A percentile compares a stretch with the other conserved stretches of the same genome.
phyloP scores from a whole-genome alignment of 2,329 filamentous ascomycete species.

The Arthroderma uncinatum region DNA sequence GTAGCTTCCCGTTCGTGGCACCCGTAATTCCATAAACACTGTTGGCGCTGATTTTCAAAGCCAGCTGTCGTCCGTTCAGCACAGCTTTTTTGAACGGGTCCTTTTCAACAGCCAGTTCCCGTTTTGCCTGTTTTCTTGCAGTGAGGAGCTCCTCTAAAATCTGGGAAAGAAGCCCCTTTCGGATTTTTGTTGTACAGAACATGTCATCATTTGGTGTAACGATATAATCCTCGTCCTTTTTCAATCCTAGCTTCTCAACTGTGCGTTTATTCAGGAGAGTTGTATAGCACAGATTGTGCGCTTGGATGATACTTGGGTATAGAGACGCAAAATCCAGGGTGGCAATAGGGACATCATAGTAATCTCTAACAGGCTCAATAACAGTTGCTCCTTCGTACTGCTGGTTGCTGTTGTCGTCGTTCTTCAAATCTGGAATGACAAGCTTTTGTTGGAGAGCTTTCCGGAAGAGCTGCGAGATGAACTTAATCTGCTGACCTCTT shows the following conservation, averaged over 20 bases:
- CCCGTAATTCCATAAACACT: constrained; percentile 95
- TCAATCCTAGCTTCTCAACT: constrained; percentile 63
- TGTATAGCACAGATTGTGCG: constrained; percentile 96
- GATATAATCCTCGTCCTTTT: constrained; percentile 91
- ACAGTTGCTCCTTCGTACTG: constrained; percentile 97
- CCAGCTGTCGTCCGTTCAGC: constrained; percentile 89
- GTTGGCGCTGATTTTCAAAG: constrained; percentile 93
- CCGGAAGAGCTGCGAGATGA: constrained; percentile 91
- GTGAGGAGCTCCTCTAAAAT: constrained; percentile 87
- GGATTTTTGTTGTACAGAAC: constrained; percentile 77
- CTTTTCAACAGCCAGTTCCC: constrained; percentile 74
- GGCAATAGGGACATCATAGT: constrained; percentile 89
- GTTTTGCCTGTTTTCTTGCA: constrained; percentile 92
- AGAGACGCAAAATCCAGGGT: constrained; percentile 98
- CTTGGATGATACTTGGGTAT: constrained; percentile 97
- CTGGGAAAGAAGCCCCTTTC: constrained; percentile 84
- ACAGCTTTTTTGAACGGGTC: constrained; percentile 98
- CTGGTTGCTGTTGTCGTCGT: constrained; percentile 70
- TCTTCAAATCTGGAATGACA: constrained; percentile 77
- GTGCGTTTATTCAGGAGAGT: constrained; percentile 71
- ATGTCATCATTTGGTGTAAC: constrained; percentile 88
- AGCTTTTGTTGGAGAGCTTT: constrained; percentile 89
- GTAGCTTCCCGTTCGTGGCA: constrained; percentile 89
- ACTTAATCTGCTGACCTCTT: constrained; percentile 92
- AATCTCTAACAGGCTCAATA: constrained; percentile 86